Base-by-base conservation (phyloP, 257 asterid genomes). In the Jasminum sambac region DNA sequence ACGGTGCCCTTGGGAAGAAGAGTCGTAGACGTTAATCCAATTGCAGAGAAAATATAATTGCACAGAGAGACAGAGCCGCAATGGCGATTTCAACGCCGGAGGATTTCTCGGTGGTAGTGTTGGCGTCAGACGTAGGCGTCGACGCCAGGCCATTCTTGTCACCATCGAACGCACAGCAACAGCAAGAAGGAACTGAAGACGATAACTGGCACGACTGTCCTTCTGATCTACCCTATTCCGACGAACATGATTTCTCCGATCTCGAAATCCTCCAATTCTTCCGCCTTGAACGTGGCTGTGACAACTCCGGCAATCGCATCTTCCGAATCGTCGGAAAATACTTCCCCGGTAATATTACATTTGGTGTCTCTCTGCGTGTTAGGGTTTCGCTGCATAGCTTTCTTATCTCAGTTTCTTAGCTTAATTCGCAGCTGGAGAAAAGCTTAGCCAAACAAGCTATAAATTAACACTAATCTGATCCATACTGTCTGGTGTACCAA, bases 91-190 rank as follows among this genome's bases (percentile, higher is more conserved):
- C 94, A 46, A 25, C 89, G 5, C 44, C 91, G 63, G 90, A 86
- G 0, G 87, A 88, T 17, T 91, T 94, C 79, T 88, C 99, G 13
- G 97, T 94, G 72, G 36, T 94, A 80, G 99, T 91, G 5, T 71
- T 94, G 76, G 99, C 97, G 17, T 89, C 99, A 79, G 99, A 94
- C 83, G 89, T 91, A 7, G 96, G 99, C 55, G 36, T 91, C 48
- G 96, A 94, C 70, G 97, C 88, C 63, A 88, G 92, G 6, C 95
- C 98, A 0, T 89, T 94, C 63, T 55, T 94, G 67, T 44, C 86
- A 59, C 81, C 79, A 17, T 69, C 86, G 76, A 21, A 23, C 8
- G 14, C 11, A 19, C 36, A 23, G n/a, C 36, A 23, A 10, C 83
- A 86, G 65, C 77, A 78, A 43, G 88, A 23, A 37, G 70, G 58